phyloP scores from a whole-genome alignment of 805 yeast species.

The Grigorovia humatica region DNA sequence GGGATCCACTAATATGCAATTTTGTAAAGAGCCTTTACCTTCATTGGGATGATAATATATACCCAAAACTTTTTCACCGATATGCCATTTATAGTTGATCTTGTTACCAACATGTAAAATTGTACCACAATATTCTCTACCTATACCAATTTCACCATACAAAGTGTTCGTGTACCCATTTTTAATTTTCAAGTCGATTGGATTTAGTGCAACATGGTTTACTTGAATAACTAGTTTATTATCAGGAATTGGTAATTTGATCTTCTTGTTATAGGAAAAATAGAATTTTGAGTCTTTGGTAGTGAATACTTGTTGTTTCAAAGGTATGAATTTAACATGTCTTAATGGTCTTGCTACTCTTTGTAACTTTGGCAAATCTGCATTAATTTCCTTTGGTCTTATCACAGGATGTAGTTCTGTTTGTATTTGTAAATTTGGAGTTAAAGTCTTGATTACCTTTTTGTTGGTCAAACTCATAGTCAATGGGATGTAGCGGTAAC shows the following conservation, averaged over 20 bases:
- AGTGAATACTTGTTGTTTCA: constrained; percentile 36
- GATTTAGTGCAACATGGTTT: constrained; percentile 49
- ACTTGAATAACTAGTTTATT: constrained; percentile 48
- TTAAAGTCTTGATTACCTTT: constrained; percentile 1
- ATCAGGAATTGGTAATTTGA: constrained; percentile 38
- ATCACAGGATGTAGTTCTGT: not conserved
- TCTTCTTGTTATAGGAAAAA: constrained; percentile 44
- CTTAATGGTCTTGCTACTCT: constrained; percentile 40
- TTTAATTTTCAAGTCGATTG: constrained; percentile 53
- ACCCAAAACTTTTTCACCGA: constrained; percentile 62
- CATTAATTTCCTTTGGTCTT: constrained; percentile 18
- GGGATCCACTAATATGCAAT: constrained; percentile 48
- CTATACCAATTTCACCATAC: constrained; percentile 51
- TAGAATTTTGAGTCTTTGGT: constrained; percentile 30
- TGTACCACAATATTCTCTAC: constrained; percentile 60
- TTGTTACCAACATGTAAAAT: constrained; percentile 45
- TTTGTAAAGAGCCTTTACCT: constrained; percentile 48
- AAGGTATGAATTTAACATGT: constrained; percentile 42
- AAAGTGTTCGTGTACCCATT: constrained; percentile 43
- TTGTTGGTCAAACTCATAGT: not conserved
- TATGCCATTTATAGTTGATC: constrained; percentile 30
- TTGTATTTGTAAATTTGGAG: constrained; percentile 2
- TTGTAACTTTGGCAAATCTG: constrained; percentile 15
- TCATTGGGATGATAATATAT: constrained; percentile 39
- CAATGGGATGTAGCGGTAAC: not conserved